A percentile compares a stretch with the other conserved stretches of the same genome.
These are phyloP conservation scores for Xylaria grammica DNA, from an alignment of 495 filamentous ascomycete genomes.

Conservation along the genomic window DNA sequence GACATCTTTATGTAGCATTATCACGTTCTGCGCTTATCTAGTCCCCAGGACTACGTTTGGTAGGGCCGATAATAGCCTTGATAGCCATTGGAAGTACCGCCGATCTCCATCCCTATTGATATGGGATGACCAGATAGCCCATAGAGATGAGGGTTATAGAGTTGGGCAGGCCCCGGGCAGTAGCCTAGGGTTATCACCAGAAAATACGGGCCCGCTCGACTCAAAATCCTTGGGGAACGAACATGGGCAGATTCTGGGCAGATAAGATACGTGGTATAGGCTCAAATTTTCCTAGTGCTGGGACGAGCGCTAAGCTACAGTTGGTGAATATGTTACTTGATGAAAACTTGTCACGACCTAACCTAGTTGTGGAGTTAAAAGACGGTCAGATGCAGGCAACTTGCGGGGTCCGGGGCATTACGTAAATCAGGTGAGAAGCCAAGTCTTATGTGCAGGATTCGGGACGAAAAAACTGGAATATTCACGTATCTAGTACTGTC, in stretches of 20 bases:
- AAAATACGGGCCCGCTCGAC: no score
- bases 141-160: no score
- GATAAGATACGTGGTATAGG: no score
- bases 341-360: slow-evolving; percentile 11
- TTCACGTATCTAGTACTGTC: not conserved
- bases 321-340: slow-evolving; percentile 2
- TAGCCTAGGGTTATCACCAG: no score
- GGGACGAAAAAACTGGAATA: not conserved
- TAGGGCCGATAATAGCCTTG: slow-evolving; percentile 11
- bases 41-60: no score
- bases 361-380: not conserved
- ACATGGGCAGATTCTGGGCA: no score
- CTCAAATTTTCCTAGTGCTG: not conserved
- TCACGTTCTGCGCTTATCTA: slow-evolving; percentile 6
- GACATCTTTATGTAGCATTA: not conserved
- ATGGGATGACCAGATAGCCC: not conserved
- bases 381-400: not conserved
- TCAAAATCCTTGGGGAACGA: no score
- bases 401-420: slow-evolving; percentile 16
- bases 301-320: not conserved
- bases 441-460: not conserved
- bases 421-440: not conserved
- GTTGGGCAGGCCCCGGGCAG: no score
- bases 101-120: slow-evolving; percentile 10
- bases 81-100: not conserved